phyloP scores from a whole-genome alignment of 2,329 filamentous ascomycete species.

The Colletotrichum tofieldiae region DNA sequence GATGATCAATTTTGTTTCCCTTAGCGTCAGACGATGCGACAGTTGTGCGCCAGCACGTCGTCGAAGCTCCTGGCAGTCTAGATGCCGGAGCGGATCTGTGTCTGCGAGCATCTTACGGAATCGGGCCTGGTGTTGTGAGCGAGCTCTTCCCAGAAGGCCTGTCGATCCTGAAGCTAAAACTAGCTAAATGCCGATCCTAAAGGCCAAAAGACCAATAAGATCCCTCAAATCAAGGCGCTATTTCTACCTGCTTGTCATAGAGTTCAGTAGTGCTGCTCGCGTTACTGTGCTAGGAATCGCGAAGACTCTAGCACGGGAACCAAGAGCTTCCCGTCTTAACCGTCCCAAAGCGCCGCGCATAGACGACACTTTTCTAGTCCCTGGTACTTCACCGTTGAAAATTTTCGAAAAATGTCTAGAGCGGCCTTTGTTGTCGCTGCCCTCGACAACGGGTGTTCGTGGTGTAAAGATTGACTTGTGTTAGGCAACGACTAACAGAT shows the following conservation, averaged over 20 bases:
- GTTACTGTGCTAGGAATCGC: slow-evolving; percentile 14
- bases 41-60: slow-evolving; percentile 4
- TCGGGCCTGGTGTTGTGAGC: neutral
- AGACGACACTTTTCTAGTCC: neutral
- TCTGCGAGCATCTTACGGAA: neutral
- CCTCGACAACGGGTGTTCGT: neutral
- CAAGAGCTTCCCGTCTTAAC: slow-evolving; percentile 2
- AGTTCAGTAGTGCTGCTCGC: slow-evolving; percentile 1
- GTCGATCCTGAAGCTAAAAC: slow-evolving; percentile 9
- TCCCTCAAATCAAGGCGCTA: neutral
- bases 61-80: neutral
- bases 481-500: too few species aligned
- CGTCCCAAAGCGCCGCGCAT: neutral
- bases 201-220: too few species aligned
- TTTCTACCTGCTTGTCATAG: neutral
- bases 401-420: neutral
- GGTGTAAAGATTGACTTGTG: neutral
- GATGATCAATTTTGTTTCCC: neutral
- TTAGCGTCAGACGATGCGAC: neutral
- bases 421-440: neutral
- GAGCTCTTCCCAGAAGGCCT: neutral
- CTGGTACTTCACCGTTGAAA: neutral
- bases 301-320: neutral
- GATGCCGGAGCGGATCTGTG: slow-evolving; percentile 3
- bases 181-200: neutral